Conservation (phyloP, 306 rosid species). For the Citrullus colocynthis region DNA sequence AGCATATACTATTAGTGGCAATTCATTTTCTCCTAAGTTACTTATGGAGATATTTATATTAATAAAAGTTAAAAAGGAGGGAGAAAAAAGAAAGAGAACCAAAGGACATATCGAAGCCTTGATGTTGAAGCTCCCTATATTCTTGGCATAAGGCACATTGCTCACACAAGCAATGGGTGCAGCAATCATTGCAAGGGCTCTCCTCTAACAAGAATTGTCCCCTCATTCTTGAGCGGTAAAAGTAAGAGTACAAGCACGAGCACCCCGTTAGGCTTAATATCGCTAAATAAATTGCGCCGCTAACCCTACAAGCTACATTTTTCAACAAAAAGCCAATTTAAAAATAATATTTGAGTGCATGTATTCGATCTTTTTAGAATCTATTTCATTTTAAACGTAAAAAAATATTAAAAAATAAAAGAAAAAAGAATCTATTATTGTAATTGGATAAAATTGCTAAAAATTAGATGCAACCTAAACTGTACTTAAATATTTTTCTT, state of each 20-base stretch:
- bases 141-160: slow-evolving; percentile 40
- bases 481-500: background rate
- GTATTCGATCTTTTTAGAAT: no score
- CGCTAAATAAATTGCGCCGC: slow-evolving; percentile 23
- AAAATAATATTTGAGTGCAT: no score
- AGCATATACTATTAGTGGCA: no score
- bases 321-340: background rate
- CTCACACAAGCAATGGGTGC: slow-evolving; percentile 24
- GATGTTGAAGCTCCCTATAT: slow-evolving; percentile 29
- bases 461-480: no score
- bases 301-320: slow-evolving; percentile 31
- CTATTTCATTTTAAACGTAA: no score
- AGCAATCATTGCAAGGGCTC: slow-evolving; percentile 24
- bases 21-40: no score
- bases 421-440: no score
- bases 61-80: background rate
- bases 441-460: no score
- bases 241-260: slow-evolving; percentile 23
- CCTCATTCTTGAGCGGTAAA: slow-evolving; percentile 32
- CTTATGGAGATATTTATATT: no score
- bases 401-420: no score
- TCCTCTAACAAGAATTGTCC: slow-evolving; percentile 28
- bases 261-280: slow-evolving; percentile 14
- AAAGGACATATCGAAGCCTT: slow-evolving; percentile 33
- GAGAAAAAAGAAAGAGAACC: slow-evolving; percentile 4